These are phyloP conservation scores for Pseudogymnoascus sp. DNA, from an alignment of 2,329 filamentous ascomycete genomes.

Conservation along the genomic window DNA sequence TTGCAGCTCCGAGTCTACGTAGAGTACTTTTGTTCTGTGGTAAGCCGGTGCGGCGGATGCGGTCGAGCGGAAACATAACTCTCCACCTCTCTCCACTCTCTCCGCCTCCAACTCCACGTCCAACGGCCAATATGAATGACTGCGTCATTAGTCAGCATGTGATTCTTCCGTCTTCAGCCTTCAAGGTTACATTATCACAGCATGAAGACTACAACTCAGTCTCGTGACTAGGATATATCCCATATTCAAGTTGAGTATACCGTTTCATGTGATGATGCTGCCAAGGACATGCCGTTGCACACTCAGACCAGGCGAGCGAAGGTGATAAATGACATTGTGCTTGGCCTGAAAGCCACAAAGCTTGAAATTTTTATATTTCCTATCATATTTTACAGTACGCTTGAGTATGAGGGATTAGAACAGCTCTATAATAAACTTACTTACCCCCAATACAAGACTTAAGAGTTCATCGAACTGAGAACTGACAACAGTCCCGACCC, in stretches of 20 bases:
- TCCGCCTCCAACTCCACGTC: neutral
- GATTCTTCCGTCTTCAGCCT: neutral
- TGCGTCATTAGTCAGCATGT: neutral
- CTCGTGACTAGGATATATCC: neutral
- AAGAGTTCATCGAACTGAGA: neutral
- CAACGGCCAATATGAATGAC: neutral
- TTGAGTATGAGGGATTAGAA: neutral
- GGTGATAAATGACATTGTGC: neutral
- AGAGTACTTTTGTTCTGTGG: neutral
- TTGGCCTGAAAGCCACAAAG: neutral
- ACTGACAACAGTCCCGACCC: neutral
- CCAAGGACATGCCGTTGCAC: neutral
- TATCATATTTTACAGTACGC: neutral
- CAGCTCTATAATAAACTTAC: neutral
- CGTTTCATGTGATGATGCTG: neutral
- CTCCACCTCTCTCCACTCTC: neutral
- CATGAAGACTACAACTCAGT: neutral
- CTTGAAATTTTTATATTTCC: neutral
- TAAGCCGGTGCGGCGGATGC: constrained; percentile 1
- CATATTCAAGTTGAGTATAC: neutral
- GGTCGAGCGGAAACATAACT: neutral
- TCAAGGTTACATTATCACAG: neutral
- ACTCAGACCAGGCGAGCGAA: neutral
- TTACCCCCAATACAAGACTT: too few relatives aligned
- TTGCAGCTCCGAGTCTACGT: neutral